Percentiles rank a stretch among this genome's conserved stretches.
Conservation (phyloP, 2,329 filamentous ascomycete species). For the Magnaporthiopsis rhizophila region DNA sequence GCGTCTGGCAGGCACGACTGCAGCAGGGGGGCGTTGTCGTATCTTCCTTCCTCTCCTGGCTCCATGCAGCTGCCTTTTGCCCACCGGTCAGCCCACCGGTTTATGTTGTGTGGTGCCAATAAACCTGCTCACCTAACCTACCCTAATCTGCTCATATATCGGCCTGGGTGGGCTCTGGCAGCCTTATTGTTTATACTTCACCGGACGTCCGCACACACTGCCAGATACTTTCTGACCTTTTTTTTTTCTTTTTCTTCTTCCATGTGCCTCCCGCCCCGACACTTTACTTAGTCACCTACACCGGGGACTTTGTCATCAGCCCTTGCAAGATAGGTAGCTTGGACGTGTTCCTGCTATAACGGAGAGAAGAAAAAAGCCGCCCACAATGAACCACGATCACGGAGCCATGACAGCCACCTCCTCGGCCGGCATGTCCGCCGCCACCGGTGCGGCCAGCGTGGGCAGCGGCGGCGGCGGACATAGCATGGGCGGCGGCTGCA, state of each 20-base stretch:
- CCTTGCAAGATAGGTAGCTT: too few relatives aligned
- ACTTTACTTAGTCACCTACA: too few relatives aligned
- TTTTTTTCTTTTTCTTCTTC: too few relatives aligned
- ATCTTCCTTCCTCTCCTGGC: neutral
- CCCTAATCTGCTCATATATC: neutral
- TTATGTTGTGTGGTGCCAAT: neutral
- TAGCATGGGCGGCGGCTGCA: constrained; percentile 21
- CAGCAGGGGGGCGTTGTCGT: neutral
- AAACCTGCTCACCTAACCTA: neutral
- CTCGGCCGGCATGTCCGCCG: constrained; percentile 8
- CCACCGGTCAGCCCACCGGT: too few relatives aligned
- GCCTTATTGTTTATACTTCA: neutral
- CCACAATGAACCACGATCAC: neutral
- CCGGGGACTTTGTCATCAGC: too few relatives aligned
- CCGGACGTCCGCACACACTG: neutral
- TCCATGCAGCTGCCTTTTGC: too few relatives aligned
- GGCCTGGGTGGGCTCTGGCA: too few relatives aligned
- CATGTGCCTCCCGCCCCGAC: too few relatives aligned
- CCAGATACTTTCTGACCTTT: neutral
- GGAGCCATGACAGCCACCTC: neutral
- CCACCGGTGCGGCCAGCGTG: constrained; percentile 15
- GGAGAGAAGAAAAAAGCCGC: neutral
- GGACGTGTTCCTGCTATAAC: too few relatives aligned
- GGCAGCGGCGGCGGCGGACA: constrained; percentile 11
- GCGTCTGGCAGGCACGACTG: neutral